Evolutionary conservation across 306 rosid genomes (phyloP).

Genomic region (Urtica urens): DNA sequence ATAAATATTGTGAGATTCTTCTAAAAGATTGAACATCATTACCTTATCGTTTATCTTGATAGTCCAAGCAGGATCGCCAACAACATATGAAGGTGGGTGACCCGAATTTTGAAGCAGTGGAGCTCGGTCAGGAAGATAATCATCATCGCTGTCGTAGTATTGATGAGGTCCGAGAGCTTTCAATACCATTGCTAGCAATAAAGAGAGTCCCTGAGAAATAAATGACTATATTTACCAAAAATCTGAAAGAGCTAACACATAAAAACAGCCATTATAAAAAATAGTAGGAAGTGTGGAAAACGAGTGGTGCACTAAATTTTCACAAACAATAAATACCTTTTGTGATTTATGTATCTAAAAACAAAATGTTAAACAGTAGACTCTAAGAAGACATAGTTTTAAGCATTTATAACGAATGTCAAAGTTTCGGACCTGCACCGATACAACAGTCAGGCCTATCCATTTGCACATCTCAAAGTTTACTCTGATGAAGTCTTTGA

Average conservation of each 20-base stretch:
- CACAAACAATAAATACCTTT: too few relatives aligned
- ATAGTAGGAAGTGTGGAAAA: not conserved
- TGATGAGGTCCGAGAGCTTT: conserved; percentile 69
- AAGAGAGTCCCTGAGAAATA: conserved; percentile 44
- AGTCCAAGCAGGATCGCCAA: conserved; percentile 44
- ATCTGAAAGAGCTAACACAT: not conserved
- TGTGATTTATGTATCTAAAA: too few relatives aligned
- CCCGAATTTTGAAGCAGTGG: conserved; percentile 54
- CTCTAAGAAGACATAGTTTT: not conserved
- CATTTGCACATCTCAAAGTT: conserved; percentile 65
- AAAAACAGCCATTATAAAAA: too few relatives aligned
- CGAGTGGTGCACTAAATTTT: too few relatives aligned
- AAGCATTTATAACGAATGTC: too few relatives aligned
- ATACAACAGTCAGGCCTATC: conserved; percentile 51
- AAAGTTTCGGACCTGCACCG: conserved; percentile 46
- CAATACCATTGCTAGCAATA: conserved; percentile 64
- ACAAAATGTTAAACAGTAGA: not conserved
- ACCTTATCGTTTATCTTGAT: conserved; percentile 42
- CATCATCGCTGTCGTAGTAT: conserved; percentile 69
- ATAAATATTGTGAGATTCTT: too few relatives aligned
- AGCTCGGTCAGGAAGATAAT: conserved; percentile 43
- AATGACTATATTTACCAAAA: not conserved
- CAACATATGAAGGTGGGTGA: conserved; percentile 41
- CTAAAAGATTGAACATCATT: conserved; percentile 3
- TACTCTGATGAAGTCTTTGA: conserved; percentile 47